These are phyloP conservation scores for Macrocystidia cucumis DNA, from an alignment of 1,284 basidiomycete genomes.

Conservation along the genomic window DNA sequence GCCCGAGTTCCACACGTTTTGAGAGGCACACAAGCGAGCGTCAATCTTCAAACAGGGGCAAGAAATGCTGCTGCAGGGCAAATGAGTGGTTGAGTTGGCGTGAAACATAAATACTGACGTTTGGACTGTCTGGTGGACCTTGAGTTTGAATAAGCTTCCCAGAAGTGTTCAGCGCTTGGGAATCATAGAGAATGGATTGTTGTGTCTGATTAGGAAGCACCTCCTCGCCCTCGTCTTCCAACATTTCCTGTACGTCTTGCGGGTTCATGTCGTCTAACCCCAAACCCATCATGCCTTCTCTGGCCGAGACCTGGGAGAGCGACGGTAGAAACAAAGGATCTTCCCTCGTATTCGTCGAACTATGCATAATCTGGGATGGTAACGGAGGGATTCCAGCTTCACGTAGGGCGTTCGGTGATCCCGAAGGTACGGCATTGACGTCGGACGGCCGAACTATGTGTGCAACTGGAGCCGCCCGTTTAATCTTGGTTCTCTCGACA, in stretches of 20 bases:
- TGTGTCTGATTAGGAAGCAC: constrained; percentile 25
- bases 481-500: constrained; percentile 27
- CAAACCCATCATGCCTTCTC: constrained; percentile 52
- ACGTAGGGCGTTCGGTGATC: constrained; percentile 1
- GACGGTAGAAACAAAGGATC: constrained; percentile 1
- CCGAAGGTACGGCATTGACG: constrained; percentile 9
- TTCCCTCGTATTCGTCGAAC: background rate
- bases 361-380: background rate
- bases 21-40: background rate
- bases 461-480: constrained; percentile 53
- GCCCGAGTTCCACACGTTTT: too few species aligned
- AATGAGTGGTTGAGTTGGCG: background rate
- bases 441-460: constrained; percentile 33
- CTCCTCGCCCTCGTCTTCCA: constrained; percentile 62
- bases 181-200: constrained; percentile 11
- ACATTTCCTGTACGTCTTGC: constrained; percentile 53
- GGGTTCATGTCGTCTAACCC: constrained; percentile 57
- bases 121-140: constrained; percentile 12
- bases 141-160: constrained; percentile 49
- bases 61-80: constrained; percentile 38
- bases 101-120: constrained; percentile 1
- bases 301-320: background rate
- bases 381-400: constrained; percentile 7
- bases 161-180: constrained; percentile 24
- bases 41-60: constrained; percentile 63